These are phyloP conservation scores for Leucosporidium scottii DNA, from an alignment of 768 basidiomycete species.

Conservation along the genomic window DNA sequence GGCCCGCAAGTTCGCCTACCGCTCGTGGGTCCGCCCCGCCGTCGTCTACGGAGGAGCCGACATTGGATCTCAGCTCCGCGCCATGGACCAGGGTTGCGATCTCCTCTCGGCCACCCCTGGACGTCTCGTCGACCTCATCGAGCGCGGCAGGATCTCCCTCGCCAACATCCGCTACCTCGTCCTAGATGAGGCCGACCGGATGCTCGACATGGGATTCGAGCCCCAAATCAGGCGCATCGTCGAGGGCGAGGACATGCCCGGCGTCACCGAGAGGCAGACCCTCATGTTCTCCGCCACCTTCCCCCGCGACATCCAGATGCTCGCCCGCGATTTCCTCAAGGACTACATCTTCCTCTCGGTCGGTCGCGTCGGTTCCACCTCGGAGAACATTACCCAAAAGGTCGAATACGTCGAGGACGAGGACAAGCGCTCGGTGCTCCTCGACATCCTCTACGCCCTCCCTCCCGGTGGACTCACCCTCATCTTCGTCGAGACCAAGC, in stretches of 20 bases:
- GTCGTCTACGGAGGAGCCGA: conserved; percentile 99
- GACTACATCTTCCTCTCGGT: conserved; percentile 99
- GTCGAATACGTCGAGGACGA: conserved; percentile 95
- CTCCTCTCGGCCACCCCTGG: conserved; percentile 93
- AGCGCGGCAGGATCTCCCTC: conserved; percentile 92
- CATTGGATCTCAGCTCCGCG: conserved; percentile 88
- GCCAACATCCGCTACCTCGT: conserved; percentile 96
- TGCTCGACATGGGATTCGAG: conserved; percentile 99
- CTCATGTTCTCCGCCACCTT: conserved; percentile 99
- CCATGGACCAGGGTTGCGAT: conserved; percentile 93
- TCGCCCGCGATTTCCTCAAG: conserved; percentile 91
- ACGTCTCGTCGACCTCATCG: conserved; percentile 95
- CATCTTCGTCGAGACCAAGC: conserved; percentile 98
- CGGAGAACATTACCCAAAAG: conserved; percentile 95
- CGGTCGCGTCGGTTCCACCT: conserved; percentile 95
- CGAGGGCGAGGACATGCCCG: conserved; percentile 98
- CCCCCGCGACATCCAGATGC: conserved; percentile 96
- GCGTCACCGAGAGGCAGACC: conserved; percentile 79
- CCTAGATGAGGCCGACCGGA: conserved; percentile 97
- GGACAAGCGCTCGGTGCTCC: conserved; percentile 92
- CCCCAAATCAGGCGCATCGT: conserved; percentile 95
- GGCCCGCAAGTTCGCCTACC: conserved; percentile 96
- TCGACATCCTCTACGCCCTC: conserved; percentile 84
- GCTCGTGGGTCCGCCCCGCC: conserved; percentile 97
- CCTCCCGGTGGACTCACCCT: conserved; percentile 72